Percentiles rank a stretch among this genome's conserved stretches.
phyloP scores from a whole-genome alignment of 202 grass and related monocot genomes.

The Dendrocalamus latiflorus region DNA sequence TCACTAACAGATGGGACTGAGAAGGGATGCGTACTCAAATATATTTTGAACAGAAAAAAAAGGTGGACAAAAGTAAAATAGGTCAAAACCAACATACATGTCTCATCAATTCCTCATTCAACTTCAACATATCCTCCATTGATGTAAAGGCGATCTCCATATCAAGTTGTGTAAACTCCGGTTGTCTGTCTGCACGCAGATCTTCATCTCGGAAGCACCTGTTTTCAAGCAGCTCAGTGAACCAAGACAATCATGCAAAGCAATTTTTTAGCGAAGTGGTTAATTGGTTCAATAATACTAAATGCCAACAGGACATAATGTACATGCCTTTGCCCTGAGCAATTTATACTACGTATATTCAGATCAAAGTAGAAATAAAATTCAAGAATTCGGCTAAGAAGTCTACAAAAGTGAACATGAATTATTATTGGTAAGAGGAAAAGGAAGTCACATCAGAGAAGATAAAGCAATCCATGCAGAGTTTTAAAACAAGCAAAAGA shows the following conservation, averaged over 20 bases:
- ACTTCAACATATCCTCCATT: slow-evolving; percentile 88
- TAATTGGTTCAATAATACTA: slow-evolving; percentile 3
- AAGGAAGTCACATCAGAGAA: neutral
- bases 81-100: slow-evolving; percentile 54
- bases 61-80: neutral
- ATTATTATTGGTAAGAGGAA: neutral
- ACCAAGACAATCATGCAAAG: neutral
- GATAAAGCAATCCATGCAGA: neutral
- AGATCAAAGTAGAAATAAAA: neutral
- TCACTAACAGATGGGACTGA: neutral
- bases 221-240: slow-evolving; percentile 21
- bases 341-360: slow-evolving; percentile 4
- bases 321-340: neutral
- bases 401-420: neutral
- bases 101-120: slow-evolving; percentile 95
- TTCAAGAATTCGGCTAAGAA: neutral
- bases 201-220: slow-evolving; percentile 99
- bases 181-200: slow-evolving; percentile 90
- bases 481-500: neutral
- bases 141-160: slow-evolving; percentile 95
- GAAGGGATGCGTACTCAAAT: neutral
- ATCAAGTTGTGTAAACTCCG: slow-evolving; percentile 95
- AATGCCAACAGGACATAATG: neutral
- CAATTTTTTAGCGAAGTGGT: neutral
- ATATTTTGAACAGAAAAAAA: neutral